Evolutionary conservation across 2,329 filamentous ascomycete species (phyloP).

Genomic region (Xenosphaeropsis pyriputrescens): DNA sequence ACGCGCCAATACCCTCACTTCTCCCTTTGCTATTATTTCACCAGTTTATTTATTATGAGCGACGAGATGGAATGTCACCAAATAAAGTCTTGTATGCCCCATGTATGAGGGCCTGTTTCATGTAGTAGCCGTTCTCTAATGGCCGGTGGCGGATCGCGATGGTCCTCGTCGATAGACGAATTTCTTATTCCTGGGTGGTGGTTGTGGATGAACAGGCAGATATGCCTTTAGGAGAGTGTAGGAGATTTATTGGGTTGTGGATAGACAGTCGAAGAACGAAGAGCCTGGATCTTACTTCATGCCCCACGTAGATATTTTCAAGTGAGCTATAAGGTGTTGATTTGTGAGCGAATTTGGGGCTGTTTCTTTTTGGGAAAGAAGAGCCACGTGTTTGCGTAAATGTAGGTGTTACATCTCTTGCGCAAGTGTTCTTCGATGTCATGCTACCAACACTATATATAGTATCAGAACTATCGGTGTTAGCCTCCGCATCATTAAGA

Average conservation of each 20-base stretch:
- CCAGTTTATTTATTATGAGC: constrained; percentile 1
- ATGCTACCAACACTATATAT: no score
- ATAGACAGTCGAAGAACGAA: not conserved
- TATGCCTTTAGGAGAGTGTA: constrained; percentile 1
- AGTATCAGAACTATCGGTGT: no score
- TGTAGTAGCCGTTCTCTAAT: constrained; percentile 1
- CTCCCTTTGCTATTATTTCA: not conserved
- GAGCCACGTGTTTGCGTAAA: no score
- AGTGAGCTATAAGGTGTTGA: no score
- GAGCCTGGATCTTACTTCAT: no score
- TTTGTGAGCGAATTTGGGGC: no score
- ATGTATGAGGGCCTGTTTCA: constrained; percentile 1
- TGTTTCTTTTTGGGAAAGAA: no score
- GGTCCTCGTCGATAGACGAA: no score
- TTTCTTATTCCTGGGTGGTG: not conserved
- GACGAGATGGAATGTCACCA: constrained; percentile 4
- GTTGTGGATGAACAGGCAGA: not conserved
- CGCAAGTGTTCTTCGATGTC: no score
- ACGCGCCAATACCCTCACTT: constrained; percentile 2
- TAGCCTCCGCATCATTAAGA: no score
- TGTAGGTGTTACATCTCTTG: no score
- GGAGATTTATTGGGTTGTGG: constrained; percentile 1
- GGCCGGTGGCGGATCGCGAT: not conserved
- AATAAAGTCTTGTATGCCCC: constrained; percentile 5
- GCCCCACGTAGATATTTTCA: no score